Evolutionary conservation across 257 asterid species (phyloP).

Genomic region (Nicotiana tabacum): DNA sequence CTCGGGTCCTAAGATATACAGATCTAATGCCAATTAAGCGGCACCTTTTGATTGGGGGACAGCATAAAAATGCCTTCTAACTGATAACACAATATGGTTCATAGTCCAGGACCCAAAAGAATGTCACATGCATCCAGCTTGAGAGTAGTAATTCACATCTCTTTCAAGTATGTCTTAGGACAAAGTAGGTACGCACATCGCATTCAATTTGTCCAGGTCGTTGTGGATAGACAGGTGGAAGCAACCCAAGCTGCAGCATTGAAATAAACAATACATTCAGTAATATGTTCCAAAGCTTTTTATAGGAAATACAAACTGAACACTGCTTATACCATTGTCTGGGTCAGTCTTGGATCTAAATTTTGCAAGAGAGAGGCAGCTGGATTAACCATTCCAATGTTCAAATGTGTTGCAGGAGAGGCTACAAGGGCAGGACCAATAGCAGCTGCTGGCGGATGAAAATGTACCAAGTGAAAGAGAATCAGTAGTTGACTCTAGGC

Average conservation of each 20-base stretch:
- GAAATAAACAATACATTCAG: constrained; percentile 22
- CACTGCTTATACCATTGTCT: constrained; percentile 49
- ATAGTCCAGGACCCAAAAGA: neutral
- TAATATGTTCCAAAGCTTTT: constrained; percentile 4
- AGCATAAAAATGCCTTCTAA: neutral
- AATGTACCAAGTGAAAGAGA: neutral
- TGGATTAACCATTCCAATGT: constrained; percentile 55
- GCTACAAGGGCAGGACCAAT: constrained; percentile 48
- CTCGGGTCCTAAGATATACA: neutral
- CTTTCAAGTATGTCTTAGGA: constrained; percentile 3
- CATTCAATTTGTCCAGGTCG: constrained; percentile 92
- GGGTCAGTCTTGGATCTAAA: constrained; percentile 66
- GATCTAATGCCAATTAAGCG: neutral
- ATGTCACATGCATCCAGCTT: neutral
- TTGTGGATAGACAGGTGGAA: constrained; percentile 62
- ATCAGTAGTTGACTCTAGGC: neutral
- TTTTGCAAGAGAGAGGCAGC: constrained; percentile 64
- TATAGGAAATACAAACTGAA: neutral
- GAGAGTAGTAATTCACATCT: constrained; percentile 2
- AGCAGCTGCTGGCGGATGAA: constrained; percentile 42
- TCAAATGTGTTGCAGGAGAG: constrained; percentile 69
- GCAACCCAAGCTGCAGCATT: constrained; percentile 70
- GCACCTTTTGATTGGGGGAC: neutral
- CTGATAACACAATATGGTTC: neutral
- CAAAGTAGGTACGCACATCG: constrained; percentile 55